Evolutionary conservation across 331 rosid genomes (phyloP), one percentile per base, ranked within the genome.

Genomic region (Quercus phellos): DNA sequence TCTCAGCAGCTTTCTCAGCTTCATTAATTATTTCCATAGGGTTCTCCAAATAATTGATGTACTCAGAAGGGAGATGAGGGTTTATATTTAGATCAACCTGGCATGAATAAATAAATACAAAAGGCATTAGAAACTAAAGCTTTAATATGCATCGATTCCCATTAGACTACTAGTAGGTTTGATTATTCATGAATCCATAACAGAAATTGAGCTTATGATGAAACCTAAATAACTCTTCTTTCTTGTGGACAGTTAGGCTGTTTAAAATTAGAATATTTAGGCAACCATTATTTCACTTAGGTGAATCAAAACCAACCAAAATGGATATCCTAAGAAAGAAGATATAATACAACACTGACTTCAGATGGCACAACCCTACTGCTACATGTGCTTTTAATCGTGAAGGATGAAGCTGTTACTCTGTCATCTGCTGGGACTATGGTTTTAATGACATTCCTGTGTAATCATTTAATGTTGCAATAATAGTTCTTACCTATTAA

Each of bases 11-110:
- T 77, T 80, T 84, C 85, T 94, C 97, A 27, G 95, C 99, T 75
- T 85, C 98, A 77, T 85, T 88, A 71, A 94, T 82, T 69, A 94
- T 89, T 84, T 89, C 88, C 94, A 94, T 80, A 54, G 98, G 99
- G 77, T 94, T 94, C 82, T 94, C 94, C 85, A 94, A 84, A 87
- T 88, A 76, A 84, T 92, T 92, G 79, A 94, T 91, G 86, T 92
- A 94, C 71, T 92, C 97, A 6, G 99, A 90, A 43, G 98, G 90
- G 74, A 92, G 93, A 79, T 85, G 98, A 73, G 93, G 93, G 74
- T 88, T 92, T 86, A 92, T 81, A 76, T 89, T 80, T 68, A 92
- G 51, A 78, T 92, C 97, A 74, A 92, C 89, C 99, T 94, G 87
- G 59, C 67, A 73, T 58, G 78, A 55, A n/a, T 53, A 68, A 50